phyloP scores from a whole-genome alignment of 202 grass and related monocot species.

The Brachypodium distachyon region DNA sequence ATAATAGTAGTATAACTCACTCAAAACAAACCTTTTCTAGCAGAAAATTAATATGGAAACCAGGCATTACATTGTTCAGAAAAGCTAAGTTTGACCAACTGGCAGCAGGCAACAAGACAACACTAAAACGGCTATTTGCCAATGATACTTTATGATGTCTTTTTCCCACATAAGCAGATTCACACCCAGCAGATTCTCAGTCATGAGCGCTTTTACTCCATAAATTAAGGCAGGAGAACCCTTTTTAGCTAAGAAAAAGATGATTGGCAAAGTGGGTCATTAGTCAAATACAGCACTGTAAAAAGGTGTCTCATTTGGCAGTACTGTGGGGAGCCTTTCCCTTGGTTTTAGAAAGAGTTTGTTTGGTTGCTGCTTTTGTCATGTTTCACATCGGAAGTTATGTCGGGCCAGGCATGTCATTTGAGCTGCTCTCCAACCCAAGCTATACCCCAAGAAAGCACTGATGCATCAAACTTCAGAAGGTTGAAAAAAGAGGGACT shows the following conservation, averaged over 20 bases:
- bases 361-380: conserved; percentile 49
- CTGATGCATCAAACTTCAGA: not conserved
- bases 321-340: conserved; percentile 33
- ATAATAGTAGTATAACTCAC: too few species aligned
- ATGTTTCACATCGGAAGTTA: conserved; percentile 39
- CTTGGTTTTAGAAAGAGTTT: conserved; percentile 52
- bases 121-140: conserved; percentile 20
- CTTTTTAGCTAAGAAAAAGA: conserved; percentile 31
- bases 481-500: not conserved
- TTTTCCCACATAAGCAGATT: conserved; percentile 36
- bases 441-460: not conserved
- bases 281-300: conserved; percentile 64
- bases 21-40: conserved; percentile 4
- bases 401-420: conserved; percentile 34
- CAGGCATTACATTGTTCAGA: not conserved
- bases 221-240: conserved; percentile 29
- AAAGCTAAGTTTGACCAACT: conserved; percentile 40
- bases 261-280: conserved; percentile 32
- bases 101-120: conserved; percentile 17
- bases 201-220: conserved; percentile 27
- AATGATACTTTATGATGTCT: conserved; percentile 35
- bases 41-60: conserved; percentile 16
- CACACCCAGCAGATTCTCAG: conserved; percentile 31
- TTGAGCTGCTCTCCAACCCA: conserved; percentile 13
- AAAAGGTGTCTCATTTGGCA: conserved; percentile 43